A percentile compares a stretch with the other conserved stretches of the same genome.
These are phyloP conservation scores for Pestalotiopsis sp. DNA, from an alignment of 2,329 filamentous ascomycete species.

Conservation along the genomic window DNA sequence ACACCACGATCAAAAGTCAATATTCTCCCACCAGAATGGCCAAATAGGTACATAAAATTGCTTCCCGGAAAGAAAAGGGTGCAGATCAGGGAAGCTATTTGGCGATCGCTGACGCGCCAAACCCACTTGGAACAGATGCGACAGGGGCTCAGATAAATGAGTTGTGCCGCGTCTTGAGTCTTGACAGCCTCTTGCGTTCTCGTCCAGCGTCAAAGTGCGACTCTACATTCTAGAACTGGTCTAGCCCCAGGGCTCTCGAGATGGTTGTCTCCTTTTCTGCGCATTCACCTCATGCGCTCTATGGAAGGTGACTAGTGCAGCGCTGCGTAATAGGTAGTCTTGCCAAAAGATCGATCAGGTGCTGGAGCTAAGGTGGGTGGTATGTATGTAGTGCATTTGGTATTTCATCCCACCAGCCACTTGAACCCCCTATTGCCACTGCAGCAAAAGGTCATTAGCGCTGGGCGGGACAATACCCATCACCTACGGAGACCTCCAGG, in stretches of 20 bases:
- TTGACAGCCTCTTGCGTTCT: background rate
- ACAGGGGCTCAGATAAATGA: conserved; percentile 1
- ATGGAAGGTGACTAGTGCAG: background rate
- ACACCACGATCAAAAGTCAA: background rate
- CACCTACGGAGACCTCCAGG: background rate
- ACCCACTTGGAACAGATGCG: background rate
- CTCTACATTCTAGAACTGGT: background rate
- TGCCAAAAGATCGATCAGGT: background rate
- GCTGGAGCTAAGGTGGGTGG: background rate
- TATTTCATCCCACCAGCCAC: background rate
- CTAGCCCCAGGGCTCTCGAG: background rate
- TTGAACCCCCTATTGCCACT: background rate
- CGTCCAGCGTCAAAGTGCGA: background rate
- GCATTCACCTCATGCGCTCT: background rate
- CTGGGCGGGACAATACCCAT: background rate
- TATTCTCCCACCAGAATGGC: background rate
- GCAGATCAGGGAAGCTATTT: background rate
- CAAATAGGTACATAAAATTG: background rate
- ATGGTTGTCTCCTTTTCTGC: background rate
- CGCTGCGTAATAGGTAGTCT: background rate
- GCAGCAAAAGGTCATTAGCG: background rate
- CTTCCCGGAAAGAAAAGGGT: background rate
- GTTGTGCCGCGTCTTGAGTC: conserved; percentile 1
- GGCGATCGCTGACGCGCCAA: background rate
- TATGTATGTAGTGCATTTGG: background rate